A percentile compares a stretch with the other conserved stretches of the same genome.
These are phyloP conservation scores for Thelephora aurantiotincta DNA, from an alignment of 768 basidiomycete species.

Conservation along the genomic window DNA sequence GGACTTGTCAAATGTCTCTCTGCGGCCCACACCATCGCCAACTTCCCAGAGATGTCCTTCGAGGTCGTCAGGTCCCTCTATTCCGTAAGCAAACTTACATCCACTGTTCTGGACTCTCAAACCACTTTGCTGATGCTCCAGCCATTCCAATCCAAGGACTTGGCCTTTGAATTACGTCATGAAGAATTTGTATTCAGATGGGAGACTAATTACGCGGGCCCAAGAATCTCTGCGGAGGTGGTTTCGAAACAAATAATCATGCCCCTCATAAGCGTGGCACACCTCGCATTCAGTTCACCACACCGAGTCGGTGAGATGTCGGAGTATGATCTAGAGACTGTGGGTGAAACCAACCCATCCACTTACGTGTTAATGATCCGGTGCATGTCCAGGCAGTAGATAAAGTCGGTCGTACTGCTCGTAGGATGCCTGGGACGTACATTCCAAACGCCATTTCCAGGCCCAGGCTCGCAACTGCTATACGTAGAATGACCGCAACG, in stretches of 20 bases:
- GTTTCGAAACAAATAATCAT: constrained; percentile 68
- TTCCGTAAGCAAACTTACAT: constrained; percentile 28
- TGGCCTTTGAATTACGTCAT: constrained; percentile 46
- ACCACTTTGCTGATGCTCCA: not conserved
- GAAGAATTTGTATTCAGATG: constrained; percentile 64
- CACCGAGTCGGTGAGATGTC: constrained; percentile 42
- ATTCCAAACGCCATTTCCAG: constrained; percentile 57
- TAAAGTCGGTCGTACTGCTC: constrained; percentile 53
- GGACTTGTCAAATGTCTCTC: constrained; percentile 39
- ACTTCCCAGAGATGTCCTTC: constrained; percentile 40
- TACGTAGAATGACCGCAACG: constrained; percentile 59
- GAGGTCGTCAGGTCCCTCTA: constrained; percentile 44
- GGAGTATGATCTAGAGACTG: constrained; percentile 54
- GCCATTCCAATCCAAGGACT: constrained; percentile 32
- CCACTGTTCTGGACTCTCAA: not conserved
- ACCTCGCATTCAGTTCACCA: constrained; percentile 51
- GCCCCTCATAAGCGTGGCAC: constrained; percentile 58
- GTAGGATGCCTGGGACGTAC: constrained; percentile 56
- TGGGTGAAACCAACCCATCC: constrained; percentile 14
- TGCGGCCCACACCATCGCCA: constrained; percentile 48
- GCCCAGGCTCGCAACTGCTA: constrained; percentile 50
- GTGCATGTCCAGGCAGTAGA: constrained; percentile 39
- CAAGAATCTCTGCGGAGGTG: constrained; percentile 52
- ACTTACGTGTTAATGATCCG: constrained; percentile 4
- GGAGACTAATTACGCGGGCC: constrained; percentile 55